phyloP scores from a whole-genome alignment of 768 basidiomycete genomes.

The Phlegmacium glaucopus region DNA sequence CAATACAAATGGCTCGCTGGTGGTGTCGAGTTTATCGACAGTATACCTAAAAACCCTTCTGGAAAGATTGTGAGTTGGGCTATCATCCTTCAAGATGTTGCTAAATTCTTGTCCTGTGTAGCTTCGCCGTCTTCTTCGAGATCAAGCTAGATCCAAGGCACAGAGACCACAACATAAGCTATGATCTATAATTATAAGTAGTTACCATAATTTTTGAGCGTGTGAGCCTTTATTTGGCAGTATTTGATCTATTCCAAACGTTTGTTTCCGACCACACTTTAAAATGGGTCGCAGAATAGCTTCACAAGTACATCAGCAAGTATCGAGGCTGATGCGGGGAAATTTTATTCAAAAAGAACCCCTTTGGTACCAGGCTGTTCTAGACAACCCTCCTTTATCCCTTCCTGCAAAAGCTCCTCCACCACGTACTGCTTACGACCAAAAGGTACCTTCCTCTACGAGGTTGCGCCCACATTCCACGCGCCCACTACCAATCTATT shows the following conservation, averaged over 20 bases:
- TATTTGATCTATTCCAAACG: no score
- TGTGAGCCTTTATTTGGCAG: no score
- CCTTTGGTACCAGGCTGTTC: conserved; percentile 81
- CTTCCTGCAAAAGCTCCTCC: conserved; percentile 76
- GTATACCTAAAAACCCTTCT: conserved; percentile 67
- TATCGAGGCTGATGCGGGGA: conserved; percentile 73
- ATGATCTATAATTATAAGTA: no score
- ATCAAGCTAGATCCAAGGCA: conserved; percentile 35
- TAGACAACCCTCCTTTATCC: conserved; percentile 84
- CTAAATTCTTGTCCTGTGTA: conserved; percentile 8
- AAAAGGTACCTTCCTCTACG: conserved; percentile 24
- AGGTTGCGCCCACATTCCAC: conserved; percentile 38
- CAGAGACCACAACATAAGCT: conserved; percentile 11
- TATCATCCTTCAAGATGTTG: background rate
- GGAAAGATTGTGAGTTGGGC: conserved; percentile 54
- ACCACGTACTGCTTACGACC: conserved; percentile 52
- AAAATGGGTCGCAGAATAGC: conserved; percentile 78
- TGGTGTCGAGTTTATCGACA: conserved; percentile 60
- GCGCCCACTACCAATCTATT: conserved; percentile 60
- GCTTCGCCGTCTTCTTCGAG: conserved; percentile 52
- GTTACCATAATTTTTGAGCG: no score
- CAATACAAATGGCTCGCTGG: conserved; percentile 60
- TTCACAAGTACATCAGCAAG: conserved; percentile 85
- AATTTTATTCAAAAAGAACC: conserved; percentile 64
- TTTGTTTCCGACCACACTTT: background rate